These are phyloP conservation scores for Jamesozyma spencerorum DNA, from an alignment of 805 yeast species.

Conservation along the genomic window DNA sequence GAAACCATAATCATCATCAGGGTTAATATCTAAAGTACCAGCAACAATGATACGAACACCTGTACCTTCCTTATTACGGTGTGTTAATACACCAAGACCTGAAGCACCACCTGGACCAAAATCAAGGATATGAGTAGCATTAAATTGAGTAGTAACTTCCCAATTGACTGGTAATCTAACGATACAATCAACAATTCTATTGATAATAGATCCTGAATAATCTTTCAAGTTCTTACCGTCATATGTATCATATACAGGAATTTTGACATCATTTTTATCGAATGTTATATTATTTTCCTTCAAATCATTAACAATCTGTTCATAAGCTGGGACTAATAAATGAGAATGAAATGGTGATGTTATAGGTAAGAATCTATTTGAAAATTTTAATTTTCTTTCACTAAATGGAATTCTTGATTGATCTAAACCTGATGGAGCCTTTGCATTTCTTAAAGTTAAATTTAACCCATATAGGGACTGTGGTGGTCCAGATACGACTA, in stretches of 20 bases:
- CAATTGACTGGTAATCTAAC: conserved; percentile 87
- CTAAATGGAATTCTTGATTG: conserved; percentile 91
- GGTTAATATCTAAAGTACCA: conserved; percentile 69
- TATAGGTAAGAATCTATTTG: conserved; percentile 90
- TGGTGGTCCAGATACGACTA: conserved; percentile 96
- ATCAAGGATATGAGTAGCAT: conserved; percentile 83
- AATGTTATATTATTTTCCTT: conserved; percentile 50
- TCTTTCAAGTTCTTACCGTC: conserved; percentile 71
- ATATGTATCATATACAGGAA: conserved; percentile 89
- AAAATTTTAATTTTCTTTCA: conserved; percentile 87
- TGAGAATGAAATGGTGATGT: conserved; percentile 96
- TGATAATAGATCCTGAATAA: conserved; percentile 44
- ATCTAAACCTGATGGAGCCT: conserved; percentile 89
- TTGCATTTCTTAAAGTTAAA: conserved; percentile 82
- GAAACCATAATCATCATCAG: conserved; percentile 84
- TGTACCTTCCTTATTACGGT: conserved; percentile 96
- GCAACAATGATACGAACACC: conserved; percentile 93
- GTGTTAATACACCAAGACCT: conserved; percentile 92
- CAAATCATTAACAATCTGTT: conserved; percentile 57
- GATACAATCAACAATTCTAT: conserved; percentile 72
- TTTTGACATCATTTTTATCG: conserved; percentile 43
- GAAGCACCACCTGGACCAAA: conserved; percentile 99
- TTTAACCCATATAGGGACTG: conserved; percentile 94
- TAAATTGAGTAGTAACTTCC: conserved; percentile 80
- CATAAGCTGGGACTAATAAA: conserved; percentile 64